Percentiles rank a stretch among this genome's conserved stretches.
phyloP scores from a whole-genome alignment of 202 grass and related monocot species.

The Zizania palustris region DNA sequence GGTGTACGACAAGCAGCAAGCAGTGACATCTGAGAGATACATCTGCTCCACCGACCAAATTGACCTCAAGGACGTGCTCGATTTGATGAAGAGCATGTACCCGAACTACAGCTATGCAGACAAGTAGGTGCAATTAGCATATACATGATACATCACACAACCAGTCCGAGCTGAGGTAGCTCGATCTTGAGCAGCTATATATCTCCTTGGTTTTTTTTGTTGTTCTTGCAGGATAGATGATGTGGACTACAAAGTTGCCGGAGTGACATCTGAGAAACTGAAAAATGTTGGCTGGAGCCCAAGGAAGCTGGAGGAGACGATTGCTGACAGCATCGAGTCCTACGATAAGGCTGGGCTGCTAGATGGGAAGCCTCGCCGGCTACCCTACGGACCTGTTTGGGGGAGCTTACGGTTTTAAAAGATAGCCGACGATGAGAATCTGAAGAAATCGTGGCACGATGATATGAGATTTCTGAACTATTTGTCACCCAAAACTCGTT shows the following conservation, averaged over 20 bases:
- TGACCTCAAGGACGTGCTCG: conserved; percentile 24
- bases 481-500: neutral
- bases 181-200: no score
- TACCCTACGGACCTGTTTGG: conserved; percentile 13
- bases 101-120: conserved; percentile 40
- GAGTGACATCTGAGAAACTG: conserved; percentile 21
- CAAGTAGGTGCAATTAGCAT: conserved; percentile 24
- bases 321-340: conserved; percentile 17
- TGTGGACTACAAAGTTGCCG: conserved; percentile 26
- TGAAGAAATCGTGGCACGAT: no score
- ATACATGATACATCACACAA: no score
- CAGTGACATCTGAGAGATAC: conserved; percentile 38
- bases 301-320: conserved; percentile 16
- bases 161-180: no score
- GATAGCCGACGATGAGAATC: no score
- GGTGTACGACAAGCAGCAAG: conserved; percentile 38
- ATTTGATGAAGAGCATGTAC: conserved; percentile 46
- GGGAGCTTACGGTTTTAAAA: no score
- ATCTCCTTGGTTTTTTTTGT: no score
- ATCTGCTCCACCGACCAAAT: conserved; percentile 39
- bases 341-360: conserved; percentile 35
- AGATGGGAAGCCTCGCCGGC: conserved; percentile 22
- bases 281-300: conserved; percentile 37
- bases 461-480: conserved; percentile 34
- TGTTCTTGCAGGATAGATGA: conserved; percentile 41